Evolutionary conservation across 169 alveolate genomes (phyloP), one percentile per base, ranked within the genome.

Genomic region (Plasmodium vivax): DNA sequence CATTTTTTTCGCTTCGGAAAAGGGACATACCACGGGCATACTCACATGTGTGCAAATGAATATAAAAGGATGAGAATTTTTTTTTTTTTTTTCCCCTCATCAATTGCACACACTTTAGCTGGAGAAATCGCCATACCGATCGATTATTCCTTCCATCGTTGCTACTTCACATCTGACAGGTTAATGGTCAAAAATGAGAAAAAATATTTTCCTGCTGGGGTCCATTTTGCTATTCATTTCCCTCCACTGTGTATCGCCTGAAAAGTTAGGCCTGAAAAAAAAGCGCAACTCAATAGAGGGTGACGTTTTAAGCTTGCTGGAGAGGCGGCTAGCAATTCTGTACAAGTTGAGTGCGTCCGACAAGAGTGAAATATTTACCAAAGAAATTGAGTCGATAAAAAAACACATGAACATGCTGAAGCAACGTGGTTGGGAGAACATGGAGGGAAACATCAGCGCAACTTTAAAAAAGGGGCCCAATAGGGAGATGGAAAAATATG

Each of bases 381-480:
- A 68, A 41, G 56, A 84, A 71, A 23, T 41, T 41, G 72, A 84
- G 51, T 1, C 19, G 2, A 43, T 84, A 30, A 84, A 84, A 51
- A 84, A 84, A 12, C 71, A 84, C 32, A 62, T 84, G 41, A 56
- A 84, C 12, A 16, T 71, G 32, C 30, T 71, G 43, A 43, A 84
- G 4, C 72, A 71, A n/a, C 30, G 43, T 2, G 36, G 71, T 8
- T 8, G 27, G 14, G 27, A 2, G 23, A 27, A 1, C 16, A 32
- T 10, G 14, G 54, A 5, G 54, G 41, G 74, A 71, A 62, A 62
- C 2, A 8, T 2, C 12, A 23, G 75, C 36, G 10, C 75, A 62
- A 3, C 36, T 19, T n/a, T 8, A 19, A 82, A 32, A 27, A 27
- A 41, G 34, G 12, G 77, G n/a, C 19, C 23, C 19, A 56, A 27